These are phyloP conservation scores for Cercospora berteroae DNA, from an alignment of 2,329 filamentous ascomycete genomes.

Conservation along the genomic window DNA sequence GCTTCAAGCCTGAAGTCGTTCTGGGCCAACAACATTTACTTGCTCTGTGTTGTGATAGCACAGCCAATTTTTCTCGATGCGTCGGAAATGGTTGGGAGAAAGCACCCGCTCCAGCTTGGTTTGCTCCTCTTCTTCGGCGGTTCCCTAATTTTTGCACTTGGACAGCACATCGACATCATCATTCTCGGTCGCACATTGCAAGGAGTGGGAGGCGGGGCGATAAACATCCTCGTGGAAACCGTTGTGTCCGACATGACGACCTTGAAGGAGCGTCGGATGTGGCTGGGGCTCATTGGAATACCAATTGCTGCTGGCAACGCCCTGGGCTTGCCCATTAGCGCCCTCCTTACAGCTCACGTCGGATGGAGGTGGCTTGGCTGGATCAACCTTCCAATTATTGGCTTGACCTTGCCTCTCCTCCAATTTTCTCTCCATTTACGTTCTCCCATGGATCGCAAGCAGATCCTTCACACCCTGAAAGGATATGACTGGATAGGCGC, in stretches of 20 bases:
- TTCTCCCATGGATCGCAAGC: neutral
- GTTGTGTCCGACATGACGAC: slow-evolving; percentile 13
- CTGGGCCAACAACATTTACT: neutral
- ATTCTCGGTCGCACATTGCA: too few relatives aligned
- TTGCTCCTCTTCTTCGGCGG: neutral
- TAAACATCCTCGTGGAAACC: slow-evolving; percentile 4
- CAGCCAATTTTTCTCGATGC: neutral
- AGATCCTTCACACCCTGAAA: neutral
- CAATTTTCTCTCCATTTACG: slow-evolving; percentile 1
- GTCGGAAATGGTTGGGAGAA: neutral
- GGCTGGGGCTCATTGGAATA: slow-evolving; percentile 3
- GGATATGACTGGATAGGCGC: slow-evolving; percentile 2
- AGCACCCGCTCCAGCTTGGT: neutral
- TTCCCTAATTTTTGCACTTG: slow-evolving; percentile 4
- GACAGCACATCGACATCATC: neutral
- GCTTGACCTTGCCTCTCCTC: neutral
- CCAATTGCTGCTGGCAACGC: slow-evolving; percentile 3
- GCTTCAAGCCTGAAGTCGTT: neutral
- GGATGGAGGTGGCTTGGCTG: slow-evolving; percentile 7
- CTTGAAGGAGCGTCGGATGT: slow-evolving; percentile 6
- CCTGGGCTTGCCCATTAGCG: neutral
- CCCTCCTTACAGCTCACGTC: neutral
- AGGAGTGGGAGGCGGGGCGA: slow-evolving; percentile 8
- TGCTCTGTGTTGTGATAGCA: neutral
- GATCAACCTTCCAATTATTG: slow-evolving; percentile 6